A percentile compares a stretch with the other conserved stretches of the same genome.
These are phyloP conservation scores for Epichloe bromicola DNA, from an alignment of 2,329 filamentous ascomycete genomes.

Conservation along the genomic window DNA sequence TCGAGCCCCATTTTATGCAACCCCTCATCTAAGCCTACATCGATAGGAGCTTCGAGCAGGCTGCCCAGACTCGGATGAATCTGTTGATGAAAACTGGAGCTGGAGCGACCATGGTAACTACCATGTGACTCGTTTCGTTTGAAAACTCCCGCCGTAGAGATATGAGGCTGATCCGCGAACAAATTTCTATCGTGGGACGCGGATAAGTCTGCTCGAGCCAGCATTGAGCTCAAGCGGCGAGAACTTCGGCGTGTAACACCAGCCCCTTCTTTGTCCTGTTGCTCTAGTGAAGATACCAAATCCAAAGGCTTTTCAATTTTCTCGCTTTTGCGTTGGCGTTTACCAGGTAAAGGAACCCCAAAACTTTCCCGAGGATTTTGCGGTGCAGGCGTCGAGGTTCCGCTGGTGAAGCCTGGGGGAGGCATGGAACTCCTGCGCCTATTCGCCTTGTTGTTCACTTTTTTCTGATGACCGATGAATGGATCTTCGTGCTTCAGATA, in stretches of 20 bases:
- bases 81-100: constrained; percentile 30
- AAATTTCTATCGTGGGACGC: constrained; percentile 68
- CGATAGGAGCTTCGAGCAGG: constrained; percentile 54
- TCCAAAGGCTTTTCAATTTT: constrained; percentile 41
- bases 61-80: constrained; percentile 43
- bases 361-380: constrained; percentile 66
- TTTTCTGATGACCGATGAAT: constrained; percentile 33
- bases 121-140: constrained; percentile 61
- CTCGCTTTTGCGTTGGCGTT: constrained; percentile 39
- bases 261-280: constrained; percentile 44
- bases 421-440: constrained; percentile 52
- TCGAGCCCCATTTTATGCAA: constrained; percentile 61
- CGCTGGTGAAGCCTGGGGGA: constrained; percentile 58
- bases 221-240: constrained; percentile 78
- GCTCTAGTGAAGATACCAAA: constrained; percentile 57
- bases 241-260: constrained; percentile 45
- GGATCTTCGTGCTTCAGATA: constrained; percentile 59
- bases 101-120: constrained; percentile 26
- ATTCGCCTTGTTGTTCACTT: constrained; percentile 32
- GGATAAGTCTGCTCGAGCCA: constrained; percentile 76
- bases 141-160: constrained; percentile 28
- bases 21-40: constrained; percentile 57
- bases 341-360: constrained; percentile 42
- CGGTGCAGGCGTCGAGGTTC: constrained; percentile 63
- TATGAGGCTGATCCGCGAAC: constrained; percentile 55